Conservation (phyloP, 2,329 filamentous ascomycete species). For the Colletotrichum sojae region DNA sequence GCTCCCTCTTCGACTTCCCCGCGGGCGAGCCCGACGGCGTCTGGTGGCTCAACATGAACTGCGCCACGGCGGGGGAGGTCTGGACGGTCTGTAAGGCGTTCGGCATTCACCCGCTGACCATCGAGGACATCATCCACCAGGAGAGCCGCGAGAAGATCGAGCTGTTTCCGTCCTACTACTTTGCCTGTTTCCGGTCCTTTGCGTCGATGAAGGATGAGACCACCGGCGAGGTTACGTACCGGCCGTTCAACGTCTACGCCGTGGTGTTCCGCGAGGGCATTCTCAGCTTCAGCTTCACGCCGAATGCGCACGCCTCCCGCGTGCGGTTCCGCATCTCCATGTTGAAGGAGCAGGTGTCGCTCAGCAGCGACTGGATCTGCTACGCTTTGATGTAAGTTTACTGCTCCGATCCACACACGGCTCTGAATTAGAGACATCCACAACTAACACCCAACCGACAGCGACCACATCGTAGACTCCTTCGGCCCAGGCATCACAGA, state of each 20-base stretch:
- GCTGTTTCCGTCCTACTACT: slow-evolving; percentile 97
- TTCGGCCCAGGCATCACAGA: slow-evolving; percentile 92
- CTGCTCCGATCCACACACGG: neutral
- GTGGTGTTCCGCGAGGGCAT: slow-evolving; percentile 96
- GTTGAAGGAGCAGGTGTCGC: slow-evolving; percentile 92
- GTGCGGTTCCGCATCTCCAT: slow-evolving; percentile 93
- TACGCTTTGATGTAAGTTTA: slow-evolving; percentile 90
- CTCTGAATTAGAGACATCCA: too few species aligned
- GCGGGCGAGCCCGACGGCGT: slow-evolving; percentile 79
- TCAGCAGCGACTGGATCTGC: slow-evolving; percentile 98
- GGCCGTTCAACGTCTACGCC: slow-evolving; percentile 96
- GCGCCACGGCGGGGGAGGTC: slow-evolving; percentile 89
- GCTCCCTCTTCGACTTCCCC: slow-evolving; percentile 83
- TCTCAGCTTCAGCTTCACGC: slow-evolving; percentile 91
- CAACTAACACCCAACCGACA: slow-evolving; percentile 49
- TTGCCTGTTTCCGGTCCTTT: slow-evolving; percentile 97
- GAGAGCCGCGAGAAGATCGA: slow-evolving; percentile 99
- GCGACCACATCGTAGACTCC: slow-evolving; percentile 96
- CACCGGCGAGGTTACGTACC: slow-evolving; percentile 84
- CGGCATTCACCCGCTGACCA: slow-evolving; percentile 93
- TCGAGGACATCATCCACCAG: slow-evolving; percentile 95
- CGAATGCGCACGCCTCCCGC: slow-evolving; percentile 87
- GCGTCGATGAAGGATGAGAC: slow-evolving; percentile 79
- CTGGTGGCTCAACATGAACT: slow-evolving; percentile 97
- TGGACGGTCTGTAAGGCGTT: slow-evolving; percentile 93